These are phyloP conservation scores for Nicotiana obtusifolia DNA, from an alignment of 257 asterid species.

Conservation along the genomic window DNA sequence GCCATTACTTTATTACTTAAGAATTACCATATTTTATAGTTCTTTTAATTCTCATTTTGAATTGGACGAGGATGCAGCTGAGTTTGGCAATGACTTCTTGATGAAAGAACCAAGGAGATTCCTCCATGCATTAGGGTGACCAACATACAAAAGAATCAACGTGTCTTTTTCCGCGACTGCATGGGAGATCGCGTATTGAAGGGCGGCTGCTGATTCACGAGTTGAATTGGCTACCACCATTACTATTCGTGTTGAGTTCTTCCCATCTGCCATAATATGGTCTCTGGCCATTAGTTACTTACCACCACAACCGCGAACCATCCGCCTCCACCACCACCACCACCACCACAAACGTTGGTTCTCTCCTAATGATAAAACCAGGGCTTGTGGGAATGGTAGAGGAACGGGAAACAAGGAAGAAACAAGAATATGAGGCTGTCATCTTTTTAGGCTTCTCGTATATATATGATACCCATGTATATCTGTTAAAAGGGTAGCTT, in stretches of 20 bases:
- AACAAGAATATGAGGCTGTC: slow-evolving; percentile 18
- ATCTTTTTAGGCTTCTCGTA: slow-evolving; percentile 1
- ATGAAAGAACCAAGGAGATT: slow-evolving; percentile 45
- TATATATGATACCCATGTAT: not conserved
- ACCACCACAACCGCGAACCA: slow-evolving; percentile 24
- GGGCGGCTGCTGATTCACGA: slow-evolving; percentile 69
- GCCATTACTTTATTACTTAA: not conserved
- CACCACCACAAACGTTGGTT: not conserved
- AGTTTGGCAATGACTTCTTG: slow-evolving; percentile 23
- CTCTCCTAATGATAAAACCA: slow-evolving; percentile 4
- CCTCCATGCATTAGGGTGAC: slow-evolving; percentile 43
- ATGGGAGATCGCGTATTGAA: slow-evolving; percentile 58
- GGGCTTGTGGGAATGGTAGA: not conserved
- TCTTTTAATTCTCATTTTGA: not conserved
- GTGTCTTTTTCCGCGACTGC: slow-evolving; percentile 49
- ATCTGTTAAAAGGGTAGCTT: not conserved
- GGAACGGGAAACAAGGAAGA: not conserved
- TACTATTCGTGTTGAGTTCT: slow-evolving; percentile 39
- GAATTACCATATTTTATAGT: not conserved
- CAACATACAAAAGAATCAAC: slow-evolving; percentile 50
- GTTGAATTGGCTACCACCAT: slow-evolving; percentile 75
- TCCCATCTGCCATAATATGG: slow-evolving; percentile 32
- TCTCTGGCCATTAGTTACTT: slow-evolving; percentile 17
- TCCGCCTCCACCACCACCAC: not conserved
- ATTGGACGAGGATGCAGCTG: slow-evolving; percentile 7